Conservation (phyloP, 106 monocot genomes). For the Platanthera guangdongensis region DNA sequence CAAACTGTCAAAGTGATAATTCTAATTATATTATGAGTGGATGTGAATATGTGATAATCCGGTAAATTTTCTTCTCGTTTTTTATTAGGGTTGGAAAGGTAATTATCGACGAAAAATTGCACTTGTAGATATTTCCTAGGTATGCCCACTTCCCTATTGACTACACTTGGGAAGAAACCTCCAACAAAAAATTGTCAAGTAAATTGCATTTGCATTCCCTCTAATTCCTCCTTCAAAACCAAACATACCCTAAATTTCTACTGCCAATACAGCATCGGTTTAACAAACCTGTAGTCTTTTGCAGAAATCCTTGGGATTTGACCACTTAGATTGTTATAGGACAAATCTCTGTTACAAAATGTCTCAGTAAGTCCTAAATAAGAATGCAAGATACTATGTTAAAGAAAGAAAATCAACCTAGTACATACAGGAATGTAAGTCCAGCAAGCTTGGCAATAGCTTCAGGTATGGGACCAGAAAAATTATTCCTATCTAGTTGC, state of each 20-base stretch:
- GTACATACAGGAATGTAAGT: conserved; percentile 84
- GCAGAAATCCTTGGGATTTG: conserved; percentile 76
- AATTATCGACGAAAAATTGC: too few species aligned
- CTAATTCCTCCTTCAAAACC: too few species aligned
- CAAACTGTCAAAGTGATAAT: too few species aligned
- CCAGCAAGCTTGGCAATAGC: conserved; percentile 69
- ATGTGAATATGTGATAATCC: too few species aligned
- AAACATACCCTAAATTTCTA: not conserved
- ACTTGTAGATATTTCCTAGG: too few species aligned
- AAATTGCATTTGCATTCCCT: too few species aligned
- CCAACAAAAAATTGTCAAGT: too few species aligned
- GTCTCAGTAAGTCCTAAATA: not conserved
- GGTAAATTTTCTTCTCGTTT: too few species aligned
- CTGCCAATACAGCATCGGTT: not conserved
- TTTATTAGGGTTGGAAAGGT: too few species aligned
- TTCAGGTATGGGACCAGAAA: conserved; percentile 78
- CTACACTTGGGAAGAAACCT: too few species aligned
- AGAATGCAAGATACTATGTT: not conserved
- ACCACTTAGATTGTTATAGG: conserved; percentile 91
- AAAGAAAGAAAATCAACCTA: not conserved
- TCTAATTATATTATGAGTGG: too few species aligned
- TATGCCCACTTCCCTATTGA: too few species aligned
- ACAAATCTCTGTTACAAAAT: conserved; percentile 69
- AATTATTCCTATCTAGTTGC: conserved; percentile 79
- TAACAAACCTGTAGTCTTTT: conserved; percentile 66